Base-by-base conservation (phyloP, 2,329 filamentous ascomycete species). In the Diplodia mutila region DNA sequence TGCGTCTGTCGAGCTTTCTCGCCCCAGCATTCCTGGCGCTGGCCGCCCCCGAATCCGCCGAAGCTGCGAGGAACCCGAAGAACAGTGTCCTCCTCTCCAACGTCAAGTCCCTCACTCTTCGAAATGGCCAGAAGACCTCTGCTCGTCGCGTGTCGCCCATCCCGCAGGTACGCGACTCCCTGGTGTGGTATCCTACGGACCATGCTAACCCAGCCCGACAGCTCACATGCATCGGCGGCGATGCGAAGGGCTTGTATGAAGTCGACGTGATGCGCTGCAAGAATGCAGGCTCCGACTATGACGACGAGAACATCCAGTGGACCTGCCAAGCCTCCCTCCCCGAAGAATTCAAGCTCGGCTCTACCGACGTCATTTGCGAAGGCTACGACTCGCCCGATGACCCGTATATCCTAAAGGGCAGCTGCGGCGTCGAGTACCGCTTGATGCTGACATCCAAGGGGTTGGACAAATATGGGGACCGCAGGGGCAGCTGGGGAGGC, bases 321-420 rank as follows among this genome's bases (percentile, higher is more conserved):
- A 92, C 91, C 32, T 99, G 94, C 80, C 88, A 87, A n/a, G 86
- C 88, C 5, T 82, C 83, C 2, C 77, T 90, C 1, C 87, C 88
- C 0, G 77, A 82, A 12, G 87, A 90, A 71, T 88, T 90, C 79
- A 90, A 90, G 79, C 87, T 98, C 32, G 94, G 92, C 67, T 86
- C 87, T 69, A 97, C 94, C 12, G 94, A 98, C 70, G 94, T 98
- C 66, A 84, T 93, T 12, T 99, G 95, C 79, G 94, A 99, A 76
- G 94, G 95, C 12, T 98, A 97, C 80, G 83, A 86, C 68, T 84
- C 82, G 16, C 80, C 90, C 0, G 87, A 94, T 55, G 95, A 98
- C 77, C 88, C 88, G 0, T 96, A 93, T 78, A 86, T 98, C n/a
- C 81, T 98, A 65, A 93, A 91, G 74, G 95, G 95, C 25, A 95